These are phyloP conservation scores for Venturia pyrina DNA, from an alignment of 2,329 filamentous ascomycete genomes.

Conservation along the genomic window DNA sequence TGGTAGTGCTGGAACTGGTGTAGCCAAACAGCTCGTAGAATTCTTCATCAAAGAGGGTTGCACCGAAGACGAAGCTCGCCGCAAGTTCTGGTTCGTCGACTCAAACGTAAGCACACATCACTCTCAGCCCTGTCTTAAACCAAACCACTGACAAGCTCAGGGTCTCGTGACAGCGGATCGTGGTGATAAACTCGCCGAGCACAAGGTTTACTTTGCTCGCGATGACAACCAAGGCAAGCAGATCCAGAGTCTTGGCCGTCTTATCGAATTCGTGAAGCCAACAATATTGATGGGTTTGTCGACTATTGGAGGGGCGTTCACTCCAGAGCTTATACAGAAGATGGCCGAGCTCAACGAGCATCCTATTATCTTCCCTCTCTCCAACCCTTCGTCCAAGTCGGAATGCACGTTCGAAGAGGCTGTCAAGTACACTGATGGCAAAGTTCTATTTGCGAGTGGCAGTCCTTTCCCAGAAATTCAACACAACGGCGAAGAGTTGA, in stretches of 20 bases:
- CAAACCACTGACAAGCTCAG: constrained; percentile 15
- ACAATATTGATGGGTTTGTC: constrained; percentile 91
- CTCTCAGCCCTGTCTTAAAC: neutral
- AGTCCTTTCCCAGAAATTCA: constrained; percentile 72
- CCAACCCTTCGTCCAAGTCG: constrained; percentile 91
- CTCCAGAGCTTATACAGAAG: constrained; percentile 65
- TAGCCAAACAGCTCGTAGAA: constrained; percentile 94
- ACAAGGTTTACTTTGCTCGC: constrained; percentile 62
- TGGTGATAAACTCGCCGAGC: constrained; percentile 85
- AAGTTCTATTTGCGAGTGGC: constrained; percentile 86
- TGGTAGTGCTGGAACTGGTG: constrained; percentile 89
- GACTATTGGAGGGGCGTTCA: constrained; percentile 91
- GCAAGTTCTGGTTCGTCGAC: constrained; percentile 96
- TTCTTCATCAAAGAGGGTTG: constrained; percentile 91
- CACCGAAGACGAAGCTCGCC: constrained; percentile 73
- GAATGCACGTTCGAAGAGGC: constrained; percentile 97
- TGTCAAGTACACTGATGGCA: constrained; percentile 80
- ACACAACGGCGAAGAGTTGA: constrained; percentile 34
- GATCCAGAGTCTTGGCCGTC: constrained; percentile 71
- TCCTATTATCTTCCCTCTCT: constrained; percentile 77
- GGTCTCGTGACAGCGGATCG: constrained; percentile 89
- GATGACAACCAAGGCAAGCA: constrained; percentile 56
- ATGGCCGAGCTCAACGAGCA: constrained; percentile 54
- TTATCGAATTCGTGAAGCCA: constrained; percentile 90
- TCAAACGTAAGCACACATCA: constrained; percentile 47